Evolutionary conservation across 768 basidiomycete species (phyloP).

Genomic region (Coprinopsis sp.): DNA sequence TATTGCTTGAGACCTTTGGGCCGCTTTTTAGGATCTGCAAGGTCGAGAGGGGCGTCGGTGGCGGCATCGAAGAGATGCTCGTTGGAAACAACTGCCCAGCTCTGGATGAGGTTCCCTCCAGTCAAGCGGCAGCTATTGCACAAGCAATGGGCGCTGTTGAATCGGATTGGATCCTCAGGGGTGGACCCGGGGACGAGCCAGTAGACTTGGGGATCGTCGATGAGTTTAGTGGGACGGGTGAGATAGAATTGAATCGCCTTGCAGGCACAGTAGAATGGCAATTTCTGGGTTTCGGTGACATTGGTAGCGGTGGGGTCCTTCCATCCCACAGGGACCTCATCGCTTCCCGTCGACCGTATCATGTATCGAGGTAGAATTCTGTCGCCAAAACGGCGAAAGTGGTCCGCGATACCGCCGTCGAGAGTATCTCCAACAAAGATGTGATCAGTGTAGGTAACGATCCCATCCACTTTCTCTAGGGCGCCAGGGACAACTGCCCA

Average conservation of each 20-base stretch:
- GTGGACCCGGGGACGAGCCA: constrained; percentile 20
- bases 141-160: constrained; percentile 23
- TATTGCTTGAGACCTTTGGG: constrained; percentile 14
- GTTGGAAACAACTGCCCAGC: constrained; percentile 21
- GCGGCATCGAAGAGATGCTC: constrained; percentile 17
- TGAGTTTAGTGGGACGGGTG: constrained; percentile 10
- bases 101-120: constrained; percentile 22
- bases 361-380: constrained; percentile 18
- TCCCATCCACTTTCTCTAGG: constrained; percentile 21
- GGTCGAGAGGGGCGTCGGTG: constrained; percentile 13
- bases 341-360: background rate
- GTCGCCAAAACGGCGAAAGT: constrained; percentile 16
- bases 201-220: constrained; percentile 18
- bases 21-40: constrained; percentile 4
- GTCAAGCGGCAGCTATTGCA: constrained; percentile 23
- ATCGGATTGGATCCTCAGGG: constrained; percentile 16
- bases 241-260: constrained; percentile 11
- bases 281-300: background rate
- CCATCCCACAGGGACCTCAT: constrained; percentile 21
- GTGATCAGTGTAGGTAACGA: constrained; percentile 20
- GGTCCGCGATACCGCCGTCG: constrained; percentile 29
- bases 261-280: constrained; percentile 15
- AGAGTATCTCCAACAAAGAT: constrained; percentile 26
- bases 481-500: constrained; percentile 25
- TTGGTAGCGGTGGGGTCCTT: constrained; percentile 4